phyloP scores from a whole-genome alignment of 2,329 filamentous ascomycete genomes.

The Ceratocystis lukuohia region DNA sequence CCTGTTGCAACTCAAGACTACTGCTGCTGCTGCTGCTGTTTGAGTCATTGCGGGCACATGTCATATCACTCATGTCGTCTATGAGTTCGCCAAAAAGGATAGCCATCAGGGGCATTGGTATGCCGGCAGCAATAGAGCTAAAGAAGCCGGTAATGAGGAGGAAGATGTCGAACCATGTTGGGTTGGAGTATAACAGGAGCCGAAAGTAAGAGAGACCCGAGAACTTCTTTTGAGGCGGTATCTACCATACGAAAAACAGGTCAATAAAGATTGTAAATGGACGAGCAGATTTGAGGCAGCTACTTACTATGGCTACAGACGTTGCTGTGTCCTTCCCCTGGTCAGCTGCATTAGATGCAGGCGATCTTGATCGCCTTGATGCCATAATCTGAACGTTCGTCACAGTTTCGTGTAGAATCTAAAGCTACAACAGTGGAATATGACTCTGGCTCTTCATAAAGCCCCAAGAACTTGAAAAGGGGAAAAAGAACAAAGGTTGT shows the following conservation, averaged over 20 bases:
- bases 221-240: constrained; percentile 6
- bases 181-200: constrained; percentile 34
- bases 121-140: constrained; percentile 42
- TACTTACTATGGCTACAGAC: not conserved
- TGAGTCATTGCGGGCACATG: constrained; percentile 31
- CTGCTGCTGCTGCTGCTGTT: not conserved
- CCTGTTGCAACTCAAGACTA: not conserved
- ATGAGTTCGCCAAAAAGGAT: constrained; percentile 52
- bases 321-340: not conserved
- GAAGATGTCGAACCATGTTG: constrained; percentile 31
- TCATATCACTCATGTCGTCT: constrained; percentile 45
- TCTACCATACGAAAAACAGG: not conserved
- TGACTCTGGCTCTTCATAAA: not conserved
- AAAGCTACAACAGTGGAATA: constrained; percentile 1
- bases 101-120: constrained; percentile 50
- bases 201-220: constrained; percentile 31
- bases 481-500: not conserved
- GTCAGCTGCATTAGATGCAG: not conserved
- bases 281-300: too few species aligned
- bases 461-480: not conserved
- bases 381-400: not conserved
- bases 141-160: constrained; percentile 32
- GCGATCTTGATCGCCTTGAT: not conserved
- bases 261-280: not conserved
- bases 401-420: constrained; percentile 8